phyloP scores from a whole-genome alignment of 441 rosid species.

The Gossypium lobatum region DNA sequence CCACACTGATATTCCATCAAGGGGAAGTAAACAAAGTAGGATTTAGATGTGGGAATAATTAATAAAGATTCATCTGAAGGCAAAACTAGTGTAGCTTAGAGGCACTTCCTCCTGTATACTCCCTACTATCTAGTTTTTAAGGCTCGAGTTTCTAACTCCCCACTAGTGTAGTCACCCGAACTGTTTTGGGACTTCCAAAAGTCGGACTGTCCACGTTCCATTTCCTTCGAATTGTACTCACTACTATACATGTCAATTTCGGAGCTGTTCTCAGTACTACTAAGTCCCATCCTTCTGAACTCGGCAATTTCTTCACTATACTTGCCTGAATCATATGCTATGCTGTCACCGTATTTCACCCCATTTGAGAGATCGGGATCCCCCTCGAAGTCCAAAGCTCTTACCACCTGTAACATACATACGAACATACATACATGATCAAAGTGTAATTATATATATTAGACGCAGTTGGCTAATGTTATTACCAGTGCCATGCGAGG shows the following conservation, averaged over 20 bases:
- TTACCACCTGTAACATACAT: slow-evolving; percentile 44
- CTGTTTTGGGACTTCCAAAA: slow-evolving; percentile 25
- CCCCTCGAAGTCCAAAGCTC: slow-evolving; percentile 60
- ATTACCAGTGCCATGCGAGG: slow-evolving; percentile 79
- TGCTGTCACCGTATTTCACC: slow-evolving; percentile 75
- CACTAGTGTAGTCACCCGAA: slow-evolving; percentile 35
- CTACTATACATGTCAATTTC: slow-evolving; percentile 43
- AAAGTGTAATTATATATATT: no score
- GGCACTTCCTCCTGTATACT: neutral
- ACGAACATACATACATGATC: neutral
- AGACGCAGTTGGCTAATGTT: neutral
- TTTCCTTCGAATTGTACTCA: slow-evolving; percentile 34
- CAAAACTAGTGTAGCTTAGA: slow-evolving; percentile 9
- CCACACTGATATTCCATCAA: neutral
- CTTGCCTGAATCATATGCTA: slow-evolving; percentile 59
- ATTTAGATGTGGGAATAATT: no score
- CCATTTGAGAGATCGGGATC: slow-evolving; percentile 74
- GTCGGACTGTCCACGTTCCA: neutral
- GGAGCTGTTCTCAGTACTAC: slow-evolving; percentile 28
- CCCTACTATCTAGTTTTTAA: slow-evolving; percentile 24
- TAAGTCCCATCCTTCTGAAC: slow-evolving; percentile 65
- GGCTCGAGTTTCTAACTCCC: slow-evolving; percentile 45
- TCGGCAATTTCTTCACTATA: slow-evolving; percentile 61
- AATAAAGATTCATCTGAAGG: slow-evolving; percentile 14
- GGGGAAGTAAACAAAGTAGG: neutral